Evolutionary conservation across 106 monocot genomes (phyloP).

Genomic region (Gastrodia elata): DNA sequence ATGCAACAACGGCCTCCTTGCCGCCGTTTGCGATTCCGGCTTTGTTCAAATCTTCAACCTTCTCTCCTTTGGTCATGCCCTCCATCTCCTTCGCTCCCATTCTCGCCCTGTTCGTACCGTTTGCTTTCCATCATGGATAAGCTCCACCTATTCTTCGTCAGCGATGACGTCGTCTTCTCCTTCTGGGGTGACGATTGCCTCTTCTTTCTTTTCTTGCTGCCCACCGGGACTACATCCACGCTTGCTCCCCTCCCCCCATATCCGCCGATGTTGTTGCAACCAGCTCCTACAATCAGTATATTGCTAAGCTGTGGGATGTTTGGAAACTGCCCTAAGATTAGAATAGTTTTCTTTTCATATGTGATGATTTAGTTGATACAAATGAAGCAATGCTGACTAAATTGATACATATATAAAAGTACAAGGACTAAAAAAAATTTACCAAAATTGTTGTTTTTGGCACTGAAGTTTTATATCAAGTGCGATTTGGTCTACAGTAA

Average conservation of each 20-base stretch:
- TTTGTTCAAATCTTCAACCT: conserved; percentile 56
- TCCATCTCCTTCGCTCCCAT: conserved; percentile 59
- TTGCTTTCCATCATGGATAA: conserved; percentile 58
- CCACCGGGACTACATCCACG: conserved; percentile 80
- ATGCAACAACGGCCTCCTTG: conserved; percentile 69
- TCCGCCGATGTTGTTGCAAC: conserved; percentile 59
- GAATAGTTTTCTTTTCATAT: no score
- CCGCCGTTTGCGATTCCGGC: conserved; percentile 48
- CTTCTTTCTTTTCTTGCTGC: conserved; percentile 42
- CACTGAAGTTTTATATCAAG: no score
- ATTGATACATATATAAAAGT: no score
- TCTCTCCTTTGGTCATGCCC: no score
- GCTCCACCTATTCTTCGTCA: conserved; percentile 69
- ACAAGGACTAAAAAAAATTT: no score
- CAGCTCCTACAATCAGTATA: conserved; percentile 75
- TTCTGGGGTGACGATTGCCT: no score
- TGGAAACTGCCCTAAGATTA: no score
- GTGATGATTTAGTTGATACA: no score
- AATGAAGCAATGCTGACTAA: no score
- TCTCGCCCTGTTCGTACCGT: conserved; percentile 55
- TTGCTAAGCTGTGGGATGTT: conserved; percentile 75
- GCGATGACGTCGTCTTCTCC: conserved; percentile 78
- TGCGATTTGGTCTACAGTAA: no score
- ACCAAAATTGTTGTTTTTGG: no score
- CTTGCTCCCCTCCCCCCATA: conserved; percentile 50